Evolutionary conservation across 2,329 filamentous ascomycete species (phyloP).

Genomic region (Phymatotrichopsis omnivora): DNA sequence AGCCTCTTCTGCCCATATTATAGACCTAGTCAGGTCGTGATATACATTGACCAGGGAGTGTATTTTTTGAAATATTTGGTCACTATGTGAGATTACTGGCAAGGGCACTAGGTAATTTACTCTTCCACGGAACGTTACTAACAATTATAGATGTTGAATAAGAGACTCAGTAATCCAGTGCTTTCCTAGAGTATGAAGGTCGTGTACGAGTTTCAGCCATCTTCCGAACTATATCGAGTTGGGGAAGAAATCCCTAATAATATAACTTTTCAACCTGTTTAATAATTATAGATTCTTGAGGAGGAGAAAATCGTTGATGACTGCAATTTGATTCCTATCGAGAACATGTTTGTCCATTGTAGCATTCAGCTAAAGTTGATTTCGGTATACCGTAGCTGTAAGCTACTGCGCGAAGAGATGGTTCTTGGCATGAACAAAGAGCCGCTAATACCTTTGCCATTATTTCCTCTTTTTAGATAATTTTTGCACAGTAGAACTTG

Average conservation of each 20-base stretch:
- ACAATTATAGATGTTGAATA: slow-evolving; percentile 8
- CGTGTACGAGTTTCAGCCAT: neutral
- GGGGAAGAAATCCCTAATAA: slow-evolving; percentile 8
- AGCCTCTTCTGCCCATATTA: slow-evolving; percentile 17
- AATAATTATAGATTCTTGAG: no score
- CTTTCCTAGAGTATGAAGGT: neutral
- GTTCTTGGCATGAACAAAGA: no score
- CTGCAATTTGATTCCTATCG: no score
- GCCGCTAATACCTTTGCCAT: no score
- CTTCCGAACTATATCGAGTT: neutral
- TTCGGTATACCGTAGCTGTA: no score
- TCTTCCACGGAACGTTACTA: slow-evolving; percentile 1
- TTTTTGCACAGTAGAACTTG: no score
- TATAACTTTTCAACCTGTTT: neutral
- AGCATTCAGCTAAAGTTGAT: no score
- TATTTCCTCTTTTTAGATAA: no score
- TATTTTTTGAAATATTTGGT: slow-evolving; percentile 13
- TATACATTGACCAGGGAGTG: neutral
- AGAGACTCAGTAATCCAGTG: slow-evolving; percentile 8
- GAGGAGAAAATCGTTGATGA: no score
- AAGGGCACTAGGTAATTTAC: slow-evolving; percentile 4
- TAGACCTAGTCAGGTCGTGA: slow-evolving; percentile 3
- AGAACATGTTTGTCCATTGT: no score
- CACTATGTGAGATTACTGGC: slow-evolving; percentile 2
- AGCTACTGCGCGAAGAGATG: no score